phyloP scores from a whole-genome alignment of 345 rosid species.

The Sisymbrium altissimum region DNA sequence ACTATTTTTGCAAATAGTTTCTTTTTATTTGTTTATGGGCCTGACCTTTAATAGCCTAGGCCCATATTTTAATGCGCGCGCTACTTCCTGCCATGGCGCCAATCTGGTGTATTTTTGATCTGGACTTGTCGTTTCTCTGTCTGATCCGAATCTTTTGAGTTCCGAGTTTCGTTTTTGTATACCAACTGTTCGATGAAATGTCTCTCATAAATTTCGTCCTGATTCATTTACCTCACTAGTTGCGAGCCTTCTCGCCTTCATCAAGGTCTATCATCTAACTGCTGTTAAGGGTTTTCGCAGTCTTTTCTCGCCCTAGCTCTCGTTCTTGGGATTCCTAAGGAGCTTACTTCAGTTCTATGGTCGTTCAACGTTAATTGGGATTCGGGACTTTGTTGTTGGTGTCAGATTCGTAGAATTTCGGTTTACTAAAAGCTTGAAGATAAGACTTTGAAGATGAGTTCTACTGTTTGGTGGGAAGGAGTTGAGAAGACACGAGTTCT shows the following conservation, averaged over 20 bases:
- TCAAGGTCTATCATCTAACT: not conserved
- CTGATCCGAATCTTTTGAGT: not conserved
- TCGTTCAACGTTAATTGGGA: not conserved
- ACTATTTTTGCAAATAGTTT: not conserved
- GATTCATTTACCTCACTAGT: not conserved
- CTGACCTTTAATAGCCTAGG: not conserved
- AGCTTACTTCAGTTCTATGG: not conserved
- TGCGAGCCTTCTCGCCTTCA: not conserved
- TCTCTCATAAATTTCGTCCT: not conserved
- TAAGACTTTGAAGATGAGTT: conserved; percentile 21
- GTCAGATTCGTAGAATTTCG: not conserved
- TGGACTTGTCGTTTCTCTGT: not conserved
- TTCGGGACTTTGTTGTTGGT: not conserved
- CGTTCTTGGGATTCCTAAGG: not conserved
- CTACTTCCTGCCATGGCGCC: conserved; percentile 3
- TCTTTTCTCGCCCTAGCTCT: not conserved
- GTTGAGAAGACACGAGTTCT: conserved; percentile 41
- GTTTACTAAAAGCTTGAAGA: conserved; percentile 11
- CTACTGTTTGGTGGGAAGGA: conserved; percentile 38
- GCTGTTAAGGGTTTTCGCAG: not conserved
- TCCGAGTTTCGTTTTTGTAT: conserved; percentile 5
- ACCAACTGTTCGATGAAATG: conserved; percentile 31
- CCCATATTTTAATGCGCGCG: conserved; percentile 29
- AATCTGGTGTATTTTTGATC: not conserved
- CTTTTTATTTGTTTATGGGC: not conserved